Evolutionary conservation across 768 basidiomycete species (phyloP).

Genomic region (Holtermannia corniformis): DNA sequence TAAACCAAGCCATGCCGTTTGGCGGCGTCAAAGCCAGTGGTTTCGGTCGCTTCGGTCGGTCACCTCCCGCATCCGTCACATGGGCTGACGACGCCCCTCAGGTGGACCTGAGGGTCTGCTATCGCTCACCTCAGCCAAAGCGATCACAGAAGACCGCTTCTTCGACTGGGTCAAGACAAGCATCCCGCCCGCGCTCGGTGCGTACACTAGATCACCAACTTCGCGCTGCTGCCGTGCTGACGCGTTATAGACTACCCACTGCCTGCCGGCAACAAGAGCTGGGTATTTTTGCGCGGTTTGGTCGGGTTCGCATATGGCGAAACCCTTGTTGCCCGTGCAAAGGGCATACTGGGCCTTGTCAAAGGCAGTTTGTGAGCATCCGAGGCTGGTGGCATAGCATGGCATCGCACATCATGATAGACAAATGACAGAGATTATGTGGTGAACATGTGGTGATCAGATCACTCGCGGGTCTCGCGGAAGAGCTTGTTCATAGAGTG

Average conservation of each 20-base stretch:
- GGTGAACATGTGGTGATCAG: no score
- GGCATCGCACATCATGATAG: no score
- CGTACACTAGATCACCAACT: constrained; percentile 7
- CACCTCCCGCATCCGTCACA: constrained; percentile 10
- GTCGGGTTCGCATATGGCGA: constrained; percentile 27
- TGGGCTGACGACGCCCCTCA: constrained; percentile 31
- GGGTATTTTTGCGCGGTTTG: constrained; percentile 31
- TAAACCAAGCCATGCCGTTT: constrained; percentile 84
- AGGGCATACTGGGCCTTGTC: constrained; percentile 1
- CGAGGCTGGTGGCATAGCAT: no score
- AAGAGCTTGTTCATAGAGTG: no score
- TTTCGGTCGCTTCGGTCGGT: constrained; percentile 80
- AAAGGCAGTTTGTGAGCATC: not conserved
- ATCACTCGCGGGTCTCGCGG: no score
- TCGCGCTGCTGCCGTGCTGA: not conserved
- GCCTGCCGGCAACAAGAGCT: constrained; percentile 16
- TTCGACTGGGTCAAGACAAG: constrained; percentile 70
- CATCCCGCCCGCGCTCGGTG: constrained; percentile 69
- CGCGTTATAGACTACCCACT: constrained; percentile 27
- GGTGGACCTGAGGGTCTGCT: constrained; percentile 91
- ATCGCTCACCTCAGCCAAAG: constrained; percentile 76
- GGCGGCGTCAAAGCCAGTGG: constrained; percentile 87
- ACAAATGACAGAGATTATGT: no score
- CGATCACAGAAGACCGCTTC: constrained; percentile 75
- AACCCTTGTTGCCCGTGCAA: not conserved